phyloP scores from a whole-genome alignment of 441 rosid genomes.

The Dalechampia spathulata region DNA sequence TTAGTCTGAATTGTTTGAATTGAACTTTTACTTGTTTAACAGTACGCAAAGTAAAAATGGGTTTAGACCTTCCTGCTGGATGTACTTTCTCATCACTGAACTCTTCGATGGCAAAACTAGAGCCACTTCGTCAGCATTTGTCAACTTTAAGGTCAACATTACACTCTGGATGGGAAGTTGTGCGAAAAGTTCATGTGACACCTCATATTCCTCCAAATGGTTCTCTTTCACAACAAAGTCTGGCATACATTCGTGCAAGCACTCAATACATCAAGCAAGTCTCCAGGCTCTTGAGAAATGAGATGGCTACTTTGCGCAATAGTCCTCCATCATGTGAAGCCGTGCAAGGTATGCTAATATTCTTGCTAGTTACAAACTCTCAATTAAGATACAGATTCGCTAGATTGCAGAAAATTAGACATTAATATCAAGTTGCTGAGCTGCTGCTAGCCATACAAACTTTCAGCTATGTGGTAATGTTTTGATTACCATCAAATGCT shows the following conservation, averaged over 20 bases:
- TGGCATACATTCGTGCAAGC: conserved; percentile 73
- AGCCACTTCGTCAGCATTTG: conserved; percentile 44
- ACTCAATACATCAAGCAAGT: conserved; percentile 73
- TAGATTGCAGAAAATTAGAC: background rate
- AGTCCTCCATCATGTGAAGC: conserved; percentile 54
- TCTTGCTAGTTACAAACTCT: background rate
- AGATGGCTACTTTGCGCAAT: conserved; percentile 36
- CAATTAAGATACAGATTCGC: background rate
- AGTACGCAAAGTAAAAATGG: conserved; percentile 82
- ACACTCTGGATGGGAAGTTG: conserved; percentile 68
- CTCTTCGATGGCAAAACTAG: conserved; percentile 40
- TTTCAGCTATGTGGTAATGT: conserved; percentile 2
- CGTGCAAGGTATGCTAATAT: conserved; percentile 53
- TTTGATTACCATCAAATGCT: background rate
- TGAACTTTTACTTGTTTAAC: conserved; percentile 20
- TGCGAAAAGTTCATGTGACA: conserved; percentile 45
- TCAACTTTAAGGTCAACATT: conserved; percentile 42
- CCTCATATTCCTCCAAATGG: conserved; percentile 54
- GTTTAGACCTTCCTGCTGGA: conserved; percentile 64
- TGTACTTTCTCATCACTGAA: conserved; percentile 54
- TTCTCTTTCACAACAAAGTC: conserved; percentile 58
- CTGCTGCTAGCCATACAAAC: conserved; percentile 6
- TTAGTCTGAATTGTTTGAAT: background rate
- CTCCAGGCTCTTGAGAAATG: conserved; percentile 55
- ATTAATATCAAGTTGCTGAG: conserved; percentile 5